Percentiles rank a stretch among this genome's conserved stretches.
Evolutionary conservation across 2,329 filamentous ascomycete species (phyloP).

Genomic region (Colletotrichum higginsianum): DNA sequence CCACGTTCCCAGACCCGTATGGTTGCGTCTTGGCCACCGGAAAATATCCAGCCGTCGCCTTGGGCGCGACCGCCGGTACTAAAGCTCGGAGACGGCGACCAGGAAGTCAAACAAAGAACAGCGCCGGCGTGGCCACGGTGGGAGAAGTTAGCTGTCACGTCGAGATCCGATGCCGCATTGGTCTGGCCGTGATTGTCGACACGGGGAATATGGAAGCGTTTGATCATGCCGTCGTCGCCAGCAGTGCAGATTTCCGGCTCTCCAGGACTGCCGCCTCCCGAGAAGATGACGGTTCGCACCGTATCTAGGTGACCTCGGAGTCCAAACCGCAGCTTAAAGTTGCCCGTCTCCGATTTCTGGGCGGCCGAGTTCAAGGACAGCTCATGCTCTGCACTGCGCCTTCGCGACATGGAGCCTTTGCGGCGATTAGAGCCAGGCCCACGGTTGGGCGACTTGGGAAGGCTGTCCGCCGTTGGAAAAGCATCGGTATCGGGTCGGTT

Average conservation of each 20-base stretch:
- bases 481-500: conserved; percentile 88
- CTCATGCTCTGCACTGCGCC: conserved; percentile 79
- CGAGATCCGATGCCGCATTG: conserved; percentile 80
- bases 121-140: conserved; percentile 94
- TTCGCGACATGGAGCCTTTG: conserved; percentile 83
- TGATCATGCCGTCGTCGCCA: conserved; percentile 95
- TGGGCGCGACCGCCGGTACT: conserved; percentile 88
- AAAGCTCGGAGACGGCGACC: conserved; percentile 89
- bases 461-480: conserved; percentile 86
- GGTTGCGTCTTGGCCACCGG: conserved; percentile 93
- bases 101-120: conserved; percentile 88
- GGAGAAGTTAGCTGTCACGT: conserved; percentile 94
- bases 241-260: conserved; percentile 98
- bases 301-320: conserved; percentile 94
- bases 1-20: conserved; percentile 97
- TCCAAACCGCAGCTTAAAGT: conserved; percentile 94
- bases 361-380: conserved; percentile 63
- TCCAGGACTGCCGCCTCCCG: conserved; percentile 92
- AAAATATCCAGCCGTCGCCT: conserved; percentile 98
- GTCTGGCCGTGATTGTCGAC: conserved; percentile 71
- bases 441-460: conserved; percentile 85
- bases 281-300: conserved; percentile 95
- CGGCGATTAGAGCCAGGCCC: conserved; percentile 79
- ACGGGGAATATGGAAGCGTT: conserved; percentile 95
- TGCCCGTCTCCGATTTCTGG: conserved; percentile 78